Evolutionary conservation across 139 green algal genomes (phyloP).

Genomic region (Coccomyxa sp.): DNA sequence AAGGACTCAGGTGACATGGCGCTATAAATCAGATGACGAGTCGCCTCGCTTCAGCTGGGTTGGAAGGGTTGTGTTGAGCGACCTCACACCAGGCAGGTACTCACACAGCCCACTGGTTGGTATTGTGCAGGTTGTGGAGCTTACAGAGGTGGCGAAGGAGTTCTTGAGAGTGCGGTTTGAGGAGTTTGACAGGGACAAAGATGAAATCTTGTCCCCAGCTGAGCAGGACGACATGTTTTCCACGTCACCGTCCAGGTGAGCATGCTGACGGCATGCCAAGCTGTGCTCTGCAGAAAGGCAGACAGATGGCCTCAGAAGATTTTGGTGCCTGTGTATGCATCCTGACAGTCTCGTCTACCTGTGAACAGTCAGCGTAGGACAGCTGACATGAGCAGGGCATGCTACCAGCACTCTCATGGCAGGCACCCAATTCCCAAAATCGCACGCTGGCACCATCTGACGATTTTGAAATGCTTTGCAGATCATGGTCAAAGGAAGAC

Average conservation of each 20-base stretch:
- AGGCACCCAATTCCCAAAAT: not conserved
- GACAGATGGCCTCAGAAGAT: too few species aligned
- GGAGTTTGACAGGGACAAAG: slow-evolving; percentile 45
- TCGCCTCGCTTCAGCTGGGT: not conserved
- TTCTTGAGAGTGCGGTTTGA: slow-evolving; percentile 62
- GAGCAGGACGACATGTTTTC: slow-evolving; percentile 58
- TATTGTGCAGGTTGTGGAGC: slow-evolving; percentile 62
- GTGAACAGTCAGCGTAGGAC: not conserved
- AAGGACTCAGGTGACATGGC: not conserved
- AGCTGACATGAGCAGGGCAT: not conserved
- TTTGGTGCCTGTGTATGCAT: too few species aligned
- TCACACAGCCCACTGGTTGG: too few species aligned
- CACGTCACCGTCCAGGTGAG: slow-evolving; percentile 35
- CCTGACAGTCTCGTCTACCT: not conserved
- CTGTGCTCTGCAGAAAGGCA: too few species aligned
- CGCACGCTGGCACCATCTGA: not conserved
- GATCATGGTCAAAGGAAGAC: slow-evolving; percentile 19
- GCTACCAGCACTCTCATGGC: not conserved
- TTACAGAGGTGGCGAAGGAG: slow-evolving; percentile 34
- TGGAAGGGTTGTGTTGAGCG: too few species aligned
- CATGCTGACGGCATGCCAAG: not conserved
- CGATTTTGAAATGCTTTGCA: slow-evolving; percentile 2
- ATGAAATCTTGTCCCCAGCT: slow-evolving; percentile 38
- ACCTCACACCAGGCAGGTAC: too few species aligned
- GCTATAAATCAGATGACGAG: not conserved